phyloP scores from a whole-genome alignment of 352 stramenopile genomes.

The Halophytophthora batemanensis region DNA sequence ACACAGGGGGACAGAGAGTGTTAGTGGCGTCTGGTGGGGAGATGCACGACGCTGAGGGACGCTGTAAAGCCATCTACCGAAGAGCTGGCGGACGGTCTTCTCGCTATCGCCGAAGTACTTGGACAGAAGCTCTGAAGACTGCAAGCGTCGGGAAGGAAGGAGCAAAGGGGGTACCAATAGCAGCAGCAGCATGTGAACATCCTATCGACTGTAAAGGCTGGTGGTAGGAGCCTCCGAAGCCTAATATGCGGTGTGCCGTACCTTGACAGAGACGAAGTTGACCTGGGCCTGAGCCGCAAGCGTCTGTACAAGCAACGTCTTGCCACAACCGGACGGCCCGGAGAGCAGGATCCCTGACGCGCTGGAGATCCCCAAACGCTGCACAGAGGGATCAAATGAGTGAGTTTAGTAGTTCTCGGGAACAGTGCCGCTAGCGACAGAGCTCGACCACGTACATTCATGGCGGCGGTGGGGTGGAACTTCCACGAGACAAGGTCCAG shows the following conservation, averaged over 20 bases:
- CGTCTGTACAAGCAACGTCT: slow-evolving; percentile 72
- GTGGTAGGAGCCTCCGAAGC: not conserved
- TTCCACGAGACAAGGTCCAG: slow-evolving; percentile 66
- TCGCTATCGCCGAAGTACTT: slow-evolving; percentile 89
- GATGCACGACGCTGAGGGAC: not conserved
- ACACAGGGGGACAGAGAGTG: slow-evolving; percentile 1
- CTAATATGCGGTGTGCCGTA: slow-evolving; percentile 9
- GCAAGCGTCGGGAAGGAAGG: not conserved
- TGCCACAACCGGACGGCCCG: slow-evolving; percentile 77
- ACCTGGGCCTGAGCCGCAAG: slow-evolving; percentile 57
- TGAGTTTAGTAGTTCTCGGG: slow-evolving; percentile 1
- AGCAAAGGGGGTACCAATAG: not conserved
- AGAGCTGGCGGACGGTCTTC: slow-evolving; percentile 73
- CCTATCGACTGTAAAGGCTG: slow-evolving; percentile 1
- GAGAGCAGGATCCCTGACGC: slow-evolving; percentile 76
- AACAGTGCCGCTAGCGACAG: not conserved
- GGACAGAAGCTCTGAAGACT: slow-evolving; percentile 82
- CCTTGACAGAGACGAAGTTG: slow-evolving; percentile 84
- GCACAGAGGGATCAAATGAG: slow-evolving; percentile 9
- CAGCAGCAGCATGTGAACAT: not conserved
- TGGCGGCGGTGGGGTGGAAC: slow-evolving; percentile 55
- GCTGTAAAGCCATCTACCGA: slow-evolving; percentile 38
- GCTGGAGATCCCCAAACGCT: slow-evolving; percentile 64
- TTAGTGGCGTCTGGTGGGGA: slow-evolving; percentile 2
- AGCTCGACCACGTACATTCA: slow-evolving; percentile 44